Evolutionary conservation across 371 early-diverging fungal species (phyloP).

Genomic region (Coemansia sp.): DNA sequence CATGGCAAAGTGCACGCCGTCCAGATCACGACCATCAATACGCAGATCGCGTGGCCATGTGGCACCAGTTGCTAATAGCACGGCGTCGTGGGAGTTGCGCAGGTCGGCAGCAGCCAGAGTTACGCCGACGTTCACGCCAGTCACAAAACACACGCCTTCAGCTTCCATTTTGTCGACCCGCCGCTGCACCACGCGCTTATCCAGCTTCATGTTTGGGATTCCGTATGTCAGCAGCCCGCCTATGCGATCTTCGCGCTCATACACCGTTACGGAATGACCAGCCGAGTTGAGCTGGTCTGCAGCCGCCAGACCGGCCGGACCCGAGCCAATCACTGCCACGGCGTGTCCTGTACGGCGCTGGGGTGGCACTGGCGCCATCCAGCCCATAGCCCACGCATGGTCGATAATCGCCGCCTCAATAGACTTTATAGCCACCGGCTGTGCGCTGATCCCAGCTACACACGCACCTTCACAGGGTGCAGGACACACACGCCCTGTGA

Average conservation of each 20-base stretch:
- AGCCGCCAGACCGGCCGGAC: conserved; percentile 94
- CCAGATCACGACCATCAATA: conserved; percentile 80
- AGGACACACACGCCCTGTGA: conserved; percentile 90
- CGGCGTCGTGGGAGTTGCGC: conserved; percentile 69
- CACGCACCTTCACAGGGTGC: conserved; percentile 95
- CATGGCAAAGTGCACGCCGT: conserved; percentile 97
- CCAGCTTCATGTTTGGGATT: conserved; percentile 99
- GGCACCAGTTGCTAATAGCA: conserved; percentile 91
- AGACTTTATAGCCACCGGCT: conserved; percentile 93
- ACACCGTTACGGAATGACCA: conserved; percentile 91
- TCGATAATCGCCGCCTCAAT: conserved; percentile 98
- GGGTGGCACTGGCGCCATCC: conserved; percentile 89
- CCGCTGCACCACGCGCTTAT: conserved; percentile 90
- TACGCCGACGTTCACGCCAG: conserved; percentile 84
- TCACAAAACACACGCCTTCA: conserved; percentile 87
- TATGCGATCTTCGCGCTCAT: conserved; percentile 92
- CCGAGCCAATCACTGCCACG: conserved; percentile 91
- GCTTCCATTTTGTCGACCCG: conserved; percentile 88
- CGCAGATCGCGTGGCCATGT: conserved; percentile 95
- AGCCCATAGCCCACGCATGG: conserved; percentile 90
- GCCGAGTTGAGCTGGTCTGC: conserved; percentile 97
- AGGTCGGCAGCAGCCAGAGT: conserved; percentile 70
- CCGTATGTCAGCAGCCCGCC: conserved; percentile 98
- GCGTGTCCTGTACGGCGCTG: conserved; percentile 75
- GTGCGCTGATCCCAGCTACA: conserved; percentile 86